Evolutionary conservation across 2,329 filamentous ascomycete genomes (phyloP).

Genomic region (Ophiostoma montium): DNA sequence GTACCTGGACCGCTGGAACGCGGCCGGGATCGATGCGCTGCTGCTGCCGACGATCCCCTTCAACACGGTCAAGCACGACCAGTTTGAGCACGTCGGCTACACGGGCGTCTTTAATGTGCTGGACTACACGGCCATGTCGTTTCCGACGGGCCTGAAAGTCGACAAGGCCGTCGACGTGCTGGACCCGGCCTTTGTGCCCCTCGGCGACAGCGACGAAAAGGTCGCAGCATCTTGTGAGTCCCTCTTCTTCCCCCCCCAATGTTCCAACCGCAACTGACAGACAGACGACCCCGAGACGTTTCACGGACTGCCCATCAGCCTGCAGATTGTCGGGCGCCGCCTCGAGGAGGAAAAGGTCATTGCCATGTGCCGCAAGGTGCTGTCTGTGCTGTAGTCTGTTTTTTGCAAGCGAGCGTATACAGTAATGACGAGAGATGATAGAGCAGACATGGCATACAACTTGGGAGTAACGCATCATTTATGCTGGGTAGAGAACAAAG

Average conservation of each 20-base stretch:
- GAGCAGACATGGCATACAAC: too few species aligned
- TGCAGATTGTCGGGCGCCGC: slow-evolving; percentile 26
- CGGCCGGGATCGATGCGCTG: slow-evolving; percentile 43
- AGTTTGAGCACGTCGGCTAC: slow-evolving; percentile 33
- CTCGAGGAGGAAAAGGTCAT: slow-evolving; percentile 28
- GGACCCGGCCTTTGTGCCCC: slow-evolving; percentile 18
- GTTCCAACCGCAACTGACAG: background rate
- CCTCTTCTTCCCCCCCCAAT: background rate
- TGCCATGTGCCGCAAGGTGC: slow-evolving; percentile 19
- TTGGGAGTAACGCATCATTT: too few species aligned
- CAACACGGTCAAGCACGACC: slow-evolving; percentile 27
- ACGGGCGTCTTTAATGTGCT: slow-evolving; percentile 36
- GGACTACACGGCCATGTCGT: slow-evolving; percentile 33
- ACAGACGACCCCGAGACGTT: slow-evolving; percentile 11
- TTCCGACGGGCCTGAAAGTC: slow-evolving; percentile 27
- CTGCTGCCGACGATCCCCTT: slow-evolving; percentile 41
- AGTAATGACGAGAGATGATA: background rate
- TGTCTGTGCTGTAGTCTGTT: slow-evolving; percentile 1
- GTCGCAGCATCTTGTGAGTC: slow-evolving; percentile 30
- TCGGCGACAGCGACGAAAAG: slow-evolving; percentile 24
- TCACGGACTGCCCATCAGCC: slow-evolving; percentile 14
- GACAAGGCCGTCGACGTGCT: slow-evolving; percentile 26
- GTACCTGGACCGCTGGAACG: slow-evolving; percentile 32
- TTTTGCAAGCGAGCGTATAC: background rate
- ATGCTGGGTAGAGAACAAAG: too few species aligned